Conservation (phyloP, 2,329 filamentous ascomycete genomes). For the Fusarium sp. region DNA sequence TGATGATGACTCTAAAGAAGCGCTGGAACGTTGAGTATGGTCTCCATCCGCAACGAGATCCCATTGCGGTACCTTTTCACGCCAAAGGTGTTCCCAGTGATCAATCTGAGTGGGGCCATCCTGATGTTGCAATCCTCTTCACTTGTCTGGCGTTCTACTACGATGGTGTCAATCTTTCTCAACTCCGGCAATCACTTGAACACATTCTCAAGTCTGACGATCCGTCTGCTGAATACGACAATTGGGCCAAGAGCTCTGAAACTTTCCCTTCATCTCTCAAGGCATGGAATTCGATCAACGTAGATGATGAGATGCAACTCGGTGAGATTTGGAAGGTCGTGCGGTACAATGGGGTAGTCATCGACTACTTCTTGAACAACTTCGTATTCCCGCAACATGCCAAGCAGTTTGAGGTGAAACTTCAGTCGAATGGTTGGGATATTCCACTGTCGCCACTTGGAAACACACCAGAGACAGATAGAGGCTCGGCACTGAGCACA, state of each 20-base stretch:
- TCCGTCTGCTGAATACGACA: conserved; percentile 67
- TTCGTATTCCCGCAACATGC: conserved; percentile 76
- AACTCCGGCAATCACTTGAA: conserved; percentile 65
- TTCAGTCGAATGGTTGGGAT: conserved; percentile 78
- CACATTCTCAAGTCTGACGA: conserved; percentile 67
- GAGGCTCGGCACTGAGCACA: conserved; percentile 62
- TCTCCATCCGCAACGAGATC: conserved; percentile 65
- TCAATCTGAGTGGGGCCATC: conserved; percentile 76
- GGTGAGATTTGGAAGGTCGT: conserved; percentile 65
- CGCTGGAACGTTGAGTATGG: conserved; percentile 77
- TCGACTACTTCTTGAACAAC: conserved; percentile 73
- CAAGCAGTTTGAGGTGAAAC: conserved; percentile 73
- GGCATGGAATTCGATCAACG: conserved; percentile 71
- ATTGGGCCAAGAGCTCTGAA: conserved; percentile 59
- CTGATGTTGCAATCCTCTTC: conserved; percentile 74
- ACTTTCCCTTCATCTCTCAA: conserved; percentile 62
- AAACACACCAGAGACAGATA: neutral
- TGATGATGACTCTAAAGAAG: conserved; percentile 71
- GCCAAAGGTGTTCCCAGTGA: conserved; percentile 68
- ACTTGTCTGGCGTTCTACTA: conserved; percentile 79
- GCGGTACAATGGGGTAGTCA: conserved; percentile 61
- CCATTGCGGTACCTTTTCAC: conserved; percentile 67
- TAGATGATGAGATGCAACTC: conserved; percentile 67
- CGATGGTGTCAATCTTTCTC: conserved; percentile 62
- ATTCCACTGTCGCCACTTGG: conserved; percentile 62